Evolutionary conservation across 2,329 filamentous ascomycete genomes (phyloP).

Genomic region (Helicocarpus griseus): DNA sequence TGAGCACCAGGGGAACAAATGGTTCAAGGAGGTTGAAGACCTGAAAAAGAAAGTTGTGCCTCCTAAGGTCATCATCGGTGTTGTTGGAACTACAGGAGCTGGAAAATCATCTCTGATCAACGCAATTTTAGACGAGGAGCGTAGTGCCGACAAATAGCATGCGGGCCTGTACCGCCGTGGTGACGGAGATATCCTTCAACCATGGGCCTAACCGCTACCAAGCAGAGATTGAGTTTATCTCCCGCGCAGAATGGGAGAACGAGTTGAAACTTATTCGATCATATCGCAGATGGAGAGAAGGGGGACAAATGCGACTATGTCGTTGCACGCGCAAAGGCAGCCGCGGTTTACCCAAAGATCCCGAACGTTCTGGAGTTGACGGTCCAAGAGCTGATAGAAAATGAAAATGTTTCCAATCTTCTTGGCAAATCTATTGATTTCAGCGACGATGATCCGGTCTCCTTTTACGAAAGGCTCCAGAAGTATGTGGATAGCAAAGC

Average conservation of each 20-base stretch:
- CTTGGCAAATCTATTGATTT: conserved; percentile 41
- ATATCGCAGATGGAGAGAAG: conserved; percentile 32
- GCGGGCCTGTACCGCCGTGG: conserved; percentile 52
- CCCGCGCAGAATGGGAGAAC: conserved; percentile 40
- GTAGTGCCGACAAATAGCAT: conserved; percentile 49
- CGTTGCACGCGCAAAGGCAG: conserved; percentile 34
- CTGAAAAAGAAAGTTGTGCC: conserved; percentile 24
- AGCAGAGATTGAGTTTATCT: conserved; percentile 51
- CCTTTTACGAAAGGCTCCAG: conserved; percentile 41
- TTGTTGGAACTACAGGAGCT: conserved; percentile 52
- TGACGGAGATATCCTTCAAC: conserved; percentile 53
- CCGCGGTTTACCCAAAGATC: conserved; percentile 27
- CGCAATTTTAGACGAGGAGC: conserved; percentile 52
- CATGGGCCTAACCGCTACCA: conserved; percentile 38
- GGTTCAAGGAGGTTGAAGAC: not conserved
- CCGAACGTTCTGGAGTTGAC: conserved; percentile 31
- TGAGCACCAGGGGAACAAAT: not conserved
- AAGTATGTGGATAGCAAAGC: conserved; percentile 48
- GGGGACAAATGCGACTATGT: conserved; percentile 33
- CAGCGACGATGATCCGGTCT: conserved; percentile 22
- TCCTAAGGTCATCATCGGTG: conserved; percentile 44
- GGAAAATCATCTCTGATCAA: conserved; percentile 57
- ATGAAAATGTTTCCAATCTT: conserved; percentile 29
- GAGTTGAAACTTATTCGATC: conserved; percentile 43
- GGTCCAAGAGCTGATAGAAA: conserved; percentile 34